These are phyloP conservation scores for Hypericum perforatum DNA, from an alignment of 345 rosid genomes.

Conservation along the genomic window DNA sequence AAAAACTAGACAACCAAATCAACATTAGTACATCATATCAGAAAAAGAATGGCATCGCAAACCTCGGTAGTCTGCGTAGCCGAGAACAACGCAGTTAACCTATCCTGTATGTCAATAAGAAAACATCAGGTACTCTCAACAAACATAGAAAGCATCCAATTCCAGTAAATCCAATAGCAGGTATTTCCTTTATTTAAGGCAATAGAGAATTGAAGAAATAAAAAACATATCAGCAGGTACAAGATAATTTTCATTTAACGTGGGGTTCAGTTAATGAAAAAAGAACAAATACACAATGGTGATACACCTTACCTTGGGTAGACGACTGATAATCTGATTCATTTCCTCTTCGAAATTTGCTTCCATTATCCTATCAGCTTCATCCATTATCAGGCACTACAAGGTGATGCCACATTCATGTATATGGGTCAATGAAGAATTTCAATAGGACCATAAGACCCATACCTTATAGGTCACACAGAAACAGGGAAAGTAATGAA, in stretches of 20 bases:
- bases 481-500: not conserved
- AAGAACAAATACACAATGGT: too few relatives aligned
- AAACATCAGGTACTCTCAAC: slow-evolving; percentile 19
- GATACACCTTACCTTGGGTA: slow-evolving; percentile 61
- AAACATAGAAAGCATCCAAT: not conserved
- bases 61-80: slow-evolving; percentile 98
- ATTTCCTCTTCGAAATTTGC: slow-evolving; percentile 98
- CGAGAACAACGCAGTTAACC: slow-evolving; percentile 95
- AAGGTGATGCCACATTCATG: slow-evolving; percentile 3
- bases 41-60: slow-evolving; percentile 6
- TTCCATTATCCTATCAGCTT: slow-evolving; percentile 96
- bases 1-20: too few relatives aligned
- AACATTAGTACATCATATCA: too few relatives aligned
- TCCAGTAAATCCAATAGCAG: not conserved
- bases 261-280: too few relatives aligned
- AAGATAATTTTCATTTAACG: too few relatives aligned
- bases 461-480: not conserved
- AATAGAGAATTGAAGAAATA: too few relatives aligned
- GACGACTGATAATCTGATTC: slow-evolving; percentile 78
- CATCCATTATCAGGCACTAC: slow-evolving; percentile 90
- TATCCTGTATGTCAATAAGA: slow-evolving; percentile 43
- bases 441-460: not conserved
- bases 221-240: too few relatives aligned
- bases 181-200: too few relatives aligned
- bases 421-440: not conserved